Evolutionary conservation across 2,329 filamentous ascomycete genomes (phyloP), one percentile per base, ranked within the genome.

Genomic region (Trichothecium sympodiale): DNA sequence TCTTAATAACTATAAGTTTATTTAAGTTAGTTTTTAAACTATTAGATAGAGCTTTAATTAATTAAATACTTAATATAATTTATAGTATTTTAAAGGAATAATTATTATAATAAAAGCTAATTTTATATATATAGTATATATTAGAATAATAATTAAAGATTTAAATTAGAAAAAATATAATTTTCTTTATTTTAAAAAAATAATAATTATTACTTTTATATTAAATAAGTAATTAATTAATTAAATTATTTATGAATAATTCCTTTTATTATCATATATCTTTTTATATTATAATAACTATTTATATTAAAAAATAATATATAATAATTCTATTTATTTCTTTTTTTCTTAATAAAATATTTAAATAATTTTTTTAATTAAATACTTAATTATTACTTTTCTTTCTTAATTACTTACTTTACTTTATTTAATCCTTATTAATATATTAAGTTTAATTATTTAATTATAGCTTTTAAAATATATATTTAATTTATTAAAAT

Each of bases 231-330:
- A 5, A 17, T 28, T 17, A 17, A 9, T 29, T 29, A 15, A 33
- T 10, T 25, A 37, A 16, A 28, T 10, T 27, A 31, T 15, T 31
- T 20, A n/a, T 25, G n/a, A 8, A 17, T 15, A 7, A 33, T 29
- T 35, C 33, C 17, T 18, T 33, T 29, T 31, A 38, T 23, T 35
- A 35, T 38, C 35, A 28, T 30, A 31, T 17, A 35, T 28, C 10
- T 28, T 15, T 23, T 15, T 37, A 31, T 26, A 36, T 23, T 34
- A 37, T 29, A 33, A 28, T 33, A 26, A 23, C 33, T 17, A 29
- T 32, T 29, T 14, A 17, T 15, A 29, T 9, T 17, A 29, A 14
- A 28, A 15, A 9, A 16, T 29, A 35, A n/a, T 35, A 29, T 17
- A 14, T 34, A 29, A 34, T 25, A 16, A 4, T 6, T 16, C 34